Evolutionary conservation across 1,284 basidiomycete genomes (phyloP).

Genomic region (Xanthoconium separans): DNA sequence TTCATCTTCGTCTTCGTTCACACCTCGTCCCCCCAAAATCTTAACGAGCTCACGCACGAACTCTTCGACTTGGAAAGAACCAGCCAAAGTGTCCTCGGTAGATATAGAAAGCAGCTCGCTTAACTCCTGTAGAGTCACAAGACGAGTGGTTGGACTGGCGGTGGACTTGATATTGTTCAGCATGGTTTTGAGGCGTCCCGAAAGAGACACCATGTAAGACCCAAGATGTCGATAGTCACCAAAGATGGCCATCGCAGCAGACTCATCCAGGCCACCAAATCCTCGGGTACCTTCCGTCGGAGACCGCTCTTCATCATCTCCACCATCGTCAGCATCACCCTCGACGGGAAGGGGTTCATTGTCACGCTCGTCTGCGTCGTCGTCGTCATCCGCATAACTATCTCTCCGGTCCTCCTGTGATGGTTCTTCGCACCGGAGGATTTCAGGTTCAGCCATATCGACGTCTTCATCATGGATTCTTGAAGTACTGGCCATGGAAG

Average conservation of each 20-base stretch:
- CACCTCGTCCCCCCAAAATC: conserved; percentile 84
- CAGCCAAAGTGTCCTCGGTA: conserved; percentile 95
- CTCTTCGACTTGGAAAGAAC: conserved; percentile 90
- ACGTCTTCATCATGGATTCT: conserved; percentile 66
- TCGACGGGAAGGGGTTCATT: conserved; percentile 40
- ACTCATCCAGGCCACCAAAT: conserved; percentile 67
- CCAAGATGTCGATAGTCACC: conserved; percentile 84
- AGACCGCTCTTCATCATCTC: conserved; percentile 38
- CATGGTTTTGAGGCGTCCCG: conserved; percentile 86
- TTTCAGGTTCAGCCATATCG: conserved; percentile 69
- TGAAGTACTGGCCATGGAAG: conserved; percentile 57
- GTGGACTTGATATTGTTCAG: conserved; percentile 85
- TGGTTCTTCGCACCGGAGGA: conserved; percentile 55
- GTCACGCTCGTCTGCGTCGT: conserved; percentile 48
- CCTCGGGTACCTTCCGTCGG: conserved; percentile 38
- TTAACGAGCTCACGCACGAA: conserved; percentile 93
- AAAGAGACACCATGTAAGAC: conserved; percentile 86
- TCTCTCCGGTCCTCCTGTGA: conserved; percentile 49
- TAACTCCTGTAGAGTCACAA: conserved; percentile 91
- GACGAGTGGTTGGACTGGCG: conserved; percentile 77
- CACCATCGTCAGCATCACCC: conserved; percentile 40
- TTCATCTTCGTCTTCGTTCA: conserved; percentile 67
- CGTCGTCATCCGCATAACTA: conserved; percentile 41
- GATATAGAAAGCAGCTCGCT: conserved; percentile 95
- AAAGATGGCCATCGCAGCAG: conserved; percentile 78